Percentiles rank a stretch among this genome's conserved stretches.
Conservation (phyloP, 169 alveolate species). For the Plasmodium fragile region DNA sequence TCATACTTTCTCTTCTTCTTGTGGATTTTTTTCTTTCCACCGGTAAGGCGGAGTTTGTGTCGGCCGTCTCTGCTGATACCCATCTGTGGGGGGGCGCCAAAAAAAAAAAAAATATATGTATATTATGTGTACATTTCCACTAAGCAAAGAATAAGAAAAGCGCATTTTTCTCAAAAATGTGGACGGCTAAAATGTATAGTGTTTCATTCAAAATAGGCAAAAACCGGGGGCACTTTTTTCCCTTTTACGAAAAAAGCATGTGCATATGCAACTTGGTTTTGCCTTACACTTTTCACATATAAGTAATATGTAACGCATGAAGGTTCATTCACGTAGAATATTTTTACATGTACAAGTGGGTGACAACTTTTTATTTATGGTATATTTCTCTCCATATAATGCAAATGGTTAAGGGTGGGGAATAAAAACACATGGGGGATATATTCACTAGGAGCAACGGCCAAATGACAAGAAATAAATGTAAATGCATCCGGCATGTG, state of each 20-base stretch:
- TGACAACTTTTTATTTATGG: not conserved
- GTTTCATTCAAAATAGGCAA: not conserved
- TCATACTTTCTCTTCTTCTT: slow-evolving; percentile 99
- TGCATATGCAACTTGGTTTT: not conserved
- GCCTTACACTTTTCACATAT: not conserved
- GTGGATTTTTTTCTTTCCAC: slow-evolving; percentile 99
- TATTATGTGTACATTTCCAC: not conserved
- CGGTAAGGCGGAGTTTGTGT: slow-evolving; percentile 99
- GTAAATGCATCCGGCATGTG: not conserved
- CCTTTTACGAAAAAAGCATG: not conserved
- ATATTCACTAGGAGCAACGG: not conserved
- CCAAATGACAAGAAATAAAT: not conserved
- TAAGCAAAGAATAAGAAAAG: not conserved
- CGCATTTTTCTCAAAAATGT: not conserved
- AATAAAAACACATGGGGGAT: not conserved
- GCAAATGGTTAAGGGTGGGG: not conserved
- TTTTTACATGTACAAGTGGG: not conserved
- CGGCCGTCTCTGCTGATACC: slow-evolving; percentile 99
- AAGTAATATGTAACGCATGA: not conserved
- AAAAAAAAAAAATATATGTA: not conserved
- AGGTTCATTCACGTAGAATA: not conserved
- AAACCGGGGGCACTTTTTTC: not conserved
- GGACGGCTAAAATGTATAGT: not conserved
- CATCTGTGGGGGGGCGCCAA: slow-evolving; percentile 85
- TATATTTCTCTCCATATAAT: not conserved